Base-by-base conservation (phyloP, 495 filamentous ascomycete species). In the Chaetomium tenue region DNA sequence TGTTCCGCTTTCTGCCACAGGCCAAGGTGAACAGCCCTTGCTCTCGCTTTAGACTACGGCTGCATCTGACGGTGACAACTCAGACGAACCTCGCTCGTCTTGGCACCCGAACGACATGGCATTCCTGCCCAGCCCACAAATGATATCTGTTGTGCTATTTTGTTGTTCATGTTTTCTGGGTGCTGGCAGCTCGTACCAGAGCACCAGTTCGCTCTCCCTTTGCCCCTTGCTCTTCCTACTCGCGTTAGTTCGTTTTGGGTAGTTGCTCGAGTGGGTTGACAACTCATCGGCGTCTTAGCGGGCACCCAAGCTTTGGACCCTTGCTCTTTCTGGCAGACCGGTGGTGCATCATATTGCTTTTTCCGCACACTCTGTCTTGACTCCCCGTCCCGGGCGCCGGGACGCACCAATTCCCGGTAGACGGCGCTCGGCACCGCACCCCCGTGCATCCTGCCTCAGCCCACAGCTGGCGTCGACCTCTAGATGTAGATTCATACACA, bases 241-340 rank as follows among this genome's bases (percentile, higher is more conserved):
- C 0, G 46, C 65, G 26, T 64, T 60, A 61, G 50, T 59, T 52
- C 42, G 56, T 58, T 64, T 68, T 63, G 51, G 61, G 57, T 46
- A 60, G 46, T 54, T 62, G 54, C 28, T 66, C 48, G 28, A 60
- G 55, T 61, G 66, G 51, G 56, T 23, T 61, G 61, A 67, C 65
- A 67, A 46, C 65, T 60, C 65, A 67, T 42, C 60, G 22, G 50
- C 37, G 40, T 54, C 55, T 39, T 37, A 63, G 61, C 55, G 61
- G 42, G 18, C 44, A 30, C 22, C 26, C 46, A 61, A 44, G 5
- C 46, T 33, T 22, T 40, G 16, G 11, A 40, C 46, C 60, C 28
- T 22, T 15, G 23, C 25, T 46, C 33, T 12, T 33, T 33, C 22
- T 20, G 2, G 18, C 33, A 37, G 44, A 66, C 64, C 37, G 30